Evolutionary conservation across 208 protist species (phyloP), one percentile per base, ranked within the genome.

Genomic region (Leishmania tarentolae): DNA sequence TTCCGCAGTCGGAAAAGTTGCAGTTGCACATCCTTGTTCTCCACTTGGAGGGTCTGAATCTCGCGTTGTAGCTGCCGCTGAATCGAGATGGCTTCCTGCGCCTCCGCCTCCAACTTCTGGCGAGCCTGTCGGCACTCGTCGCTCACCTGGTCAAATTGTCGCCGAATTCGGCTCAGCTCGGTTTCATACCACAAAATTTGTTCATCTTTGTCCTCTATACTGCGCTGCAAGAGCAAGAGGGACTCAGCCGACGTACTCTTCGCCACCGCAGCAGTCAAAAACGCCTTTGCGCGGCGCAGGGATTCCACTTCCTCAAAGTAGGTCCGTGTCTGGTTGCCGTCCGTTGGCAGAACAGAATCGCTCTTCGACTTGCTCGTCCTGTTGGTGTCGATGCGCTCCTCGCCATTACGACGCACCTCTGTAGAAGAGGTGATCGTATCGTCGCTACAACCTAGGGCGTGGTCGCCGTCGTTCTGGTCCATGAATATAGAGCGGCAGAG

Each of bases 11-110:
- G 90, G 76, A 94, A 98, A 52, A 98, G 79, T 68, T 94, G 93
- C 31, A 97, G 85, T 61, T 98, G 93, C 83, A 97, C 86, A 65
- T 98, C 93, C 74, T 96, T 96, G 84, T 95, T 97, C 76, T 98
- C 95, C 35, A 95, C 88, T 56, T 90, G 88, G n/a, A 96, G 82
- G 9, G 73, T 86, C 75, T 91, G 88, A 21, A 92, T 77, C 2
- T 96, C 90, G 56, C 90, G 83, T 50, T 94, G 90, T 53, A 90
- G 81, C 17, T 79, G 83, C 13, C 76, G 72, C 21, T 88, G 75
- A 40, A 86, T 57, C 9, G 76, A n/a, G 42, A 81, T 72, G 47
- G 86, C 66, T 28, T 85, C 66, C 37, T 76, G 9, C 73, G 85
- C 70, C 50, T 87, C 65, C 52, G 71, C 66, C 47, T 79, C 84